These are phyloP conservation scores for Lenzites betulinus DNA, from an alignment of 768 basidiomycete species.

Conservation along the genomic window DNA sequence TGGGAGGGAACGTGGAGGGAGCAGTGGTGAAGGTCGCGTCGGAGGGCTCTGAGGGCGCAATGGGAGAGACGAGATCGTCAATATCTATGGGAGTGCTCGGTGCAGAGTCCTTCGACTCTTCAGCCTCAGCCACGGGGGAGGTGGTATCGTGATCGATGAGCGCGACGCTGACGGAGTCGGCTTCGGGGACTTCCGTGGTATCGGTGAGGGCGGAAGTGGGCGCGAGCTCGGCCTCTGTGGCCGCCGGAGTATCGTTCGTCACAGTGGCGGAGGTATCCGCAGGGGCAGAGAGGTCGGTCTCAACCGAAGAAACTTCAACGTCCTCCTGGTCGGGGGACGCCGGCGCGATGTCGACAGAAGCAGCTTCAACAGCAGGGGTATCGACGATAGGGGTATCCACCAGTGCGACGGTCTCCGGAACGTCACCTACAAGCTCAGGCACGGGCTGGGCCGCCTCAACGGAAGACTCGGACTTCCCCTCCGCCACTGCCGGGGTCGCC, in stretches of 20 bases:
- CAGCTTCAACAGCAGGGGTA: not conserved
- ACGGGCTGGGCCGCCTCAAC: not conserved
- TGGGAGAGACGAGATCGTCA: not conserved
- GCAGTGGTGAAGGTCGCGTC: conserved; percentile 3
- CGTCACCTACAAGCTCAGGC: not conserved
- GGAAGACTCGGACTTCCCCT: not conserved
- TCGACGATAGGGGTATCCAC: not conserved
- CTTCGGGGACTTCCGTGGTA: not conserved
- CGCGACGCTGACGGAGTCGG: not conserved
- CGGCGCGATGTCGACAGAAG: not conserved
- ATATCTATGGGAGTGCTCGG: not conserved
- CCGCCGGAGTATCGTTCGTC: not conserved
- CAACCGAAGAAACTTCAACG: not conserved
- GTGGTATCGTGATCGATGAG: not conserved
- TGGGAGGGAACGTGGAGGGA: not conserved
- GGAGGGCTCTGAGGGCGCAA: not conserved
- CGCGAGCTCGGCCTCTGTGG: not conserved
- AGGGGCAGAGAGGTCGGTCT: not conserved
- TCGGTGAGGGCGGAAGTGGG: not conserved
- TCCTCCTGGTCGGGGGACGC: not conserved
- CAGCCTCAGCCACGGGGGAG: not conserved
- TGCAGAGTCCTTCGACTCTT: not conserved
- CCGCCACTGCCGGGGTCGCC: not conserved
- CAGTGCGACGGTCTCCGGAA: not conserved
- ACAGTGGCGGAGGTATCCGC: not conserved